Base-by-base conservation (phyloP, 169 alveolate genomes). In the Plasmodium adleri region DNA sequence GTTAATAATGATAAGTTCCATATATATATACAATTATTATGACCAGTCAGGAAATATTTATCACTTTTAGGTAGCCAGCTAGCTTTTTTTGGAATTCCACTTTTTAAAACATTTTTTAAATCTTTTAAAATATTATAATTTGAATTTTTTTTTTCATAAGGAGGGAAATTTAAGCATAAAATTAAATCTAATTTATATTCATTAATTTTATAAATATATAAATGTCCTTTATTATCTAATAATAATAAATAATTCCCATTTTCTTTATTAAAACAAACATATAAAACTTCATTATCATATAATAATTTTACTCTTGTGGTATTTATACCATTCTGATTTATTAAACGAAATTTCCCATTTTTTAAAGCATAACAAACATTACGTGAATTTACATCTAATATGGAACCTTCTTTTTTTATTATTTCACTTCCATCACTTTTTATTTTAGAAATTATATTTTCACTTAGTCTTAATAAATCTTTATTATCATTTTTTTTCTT, bases 1-100 rank as follows among this genome's bases (percentile, higher is more conserved):
- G 63, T 68, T 59, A 83, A 63, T 24, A 56, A 24, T 39, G 83
- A 54, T 15, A 83, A 39, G 32, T 70, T 83, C 91, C 91, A 83
- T n/a, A 83, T 45, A 28, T 71, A 83, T 45, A 83, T 43, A 70
- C 85, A 83, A 45, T 43, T 71, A 49, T 83, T 83, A 70, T 83
- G 91, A 15, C 91, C 91, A n/a, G 91, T 83, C 20, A 83, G 26
- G 71, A 83, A 83, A 54, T 56, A 47, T 13, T 83, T 83, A 12
- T 71, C 85, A 47, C 85, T 83, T 62, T 83, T 83, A 15, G 91
- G 91, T 70, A 83, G 63, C 91, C 91, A 83, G 62, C 91, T 71
- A 45, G 91, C 91, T 62, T 56, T 83, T 47, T 58, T 45, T 3
- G 91, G 91, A 28, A 70, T 12, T n/a, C 56, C 78, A 50, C 78